These are phyloP conservation scores for Rosa persica DNA, from an alignment of 306 rosid species.

Conservation along the genomic window DNA sequence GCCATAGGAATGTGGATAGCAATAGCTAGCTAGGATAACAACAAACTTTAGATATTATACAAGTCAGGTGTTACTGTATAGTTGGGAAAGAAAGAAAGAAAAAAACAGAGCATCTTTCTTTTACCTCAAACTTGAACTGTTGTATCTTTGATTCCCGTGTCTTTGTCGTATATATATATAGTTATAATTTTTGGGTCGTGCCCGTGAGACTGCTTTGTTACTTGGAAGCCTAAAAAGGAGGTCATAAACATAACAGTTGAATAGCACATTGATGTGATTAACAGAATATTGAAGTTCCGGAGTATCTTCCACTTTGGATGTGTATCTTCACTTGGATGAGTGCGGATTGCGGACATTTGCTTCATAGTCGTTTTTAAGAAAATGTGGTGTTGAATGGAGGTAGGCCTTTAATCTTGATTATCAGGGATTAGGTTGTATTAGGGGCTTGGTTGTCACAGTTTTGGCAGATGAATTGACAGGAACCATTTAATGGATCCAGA, in stretches of 20 bases:
- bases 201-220: neutral
- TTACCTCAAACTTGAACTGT: neutral
- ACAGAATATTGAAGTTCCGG: neutral
- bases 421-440: no score
- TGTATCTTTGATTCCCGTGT: neutral
- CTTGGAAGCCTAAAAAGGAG: neutral
- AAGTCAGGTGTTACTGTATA: slow-evolving; percentile 37
- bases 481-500: neutral
- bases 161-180: neutral
- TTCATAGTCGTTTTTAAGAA: neutral
- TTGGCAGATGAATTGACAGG: neutral
- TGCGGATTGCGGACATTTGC: neutral
- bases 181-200: neutral
- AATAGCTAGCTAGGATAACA: slow-evolving; percentile 29
- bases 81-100: neutral
- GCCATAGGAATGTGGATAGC: neutral
- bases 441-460: neutral
- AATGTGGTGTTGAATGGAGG: neutral
- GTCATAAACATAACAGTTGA: neutral
- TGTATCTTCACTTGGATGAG: neutral
- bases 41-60: slow-evolving; percentile 24
- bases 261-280: neutral
- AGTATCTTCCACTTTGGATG: neutral
- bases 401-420: neutral
- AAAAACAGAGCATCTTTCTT: slow-evolving; percentile 2